Evolutionary conservation across 2,329 filamentous ascomycete species (phyloP), one percentile per base, ranked within the genome.

Genomic region (Aurifilum marmelostoma): DNA sequence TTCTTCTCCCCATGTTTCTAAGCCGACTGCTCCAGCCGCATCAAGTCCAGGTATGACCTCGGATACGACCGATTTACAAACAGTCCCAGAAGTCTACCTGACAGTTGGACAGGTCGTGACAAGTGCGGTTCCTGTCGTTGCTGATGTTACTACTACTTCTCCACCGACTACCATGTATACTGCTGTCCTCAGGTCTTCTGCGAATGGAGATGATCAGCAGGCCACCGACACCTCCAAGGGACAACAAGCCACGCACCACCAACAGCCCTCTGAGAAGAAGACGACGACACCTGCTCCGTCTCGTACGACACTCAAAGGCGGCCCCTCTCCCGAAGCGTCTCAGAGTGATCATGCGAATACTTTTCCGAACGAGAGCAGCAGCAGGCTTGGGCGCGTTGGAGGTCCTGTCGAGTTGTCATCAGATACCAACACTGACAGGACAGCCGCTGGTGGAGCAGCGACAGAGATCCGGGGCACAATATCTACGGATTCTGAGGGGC

Each of bases 371-470:
- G 52, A 29, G 27, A 56, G 52, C 24, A 18, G 34, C 34, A 56
- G 52, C 24, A 18, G 24, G 7, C 24, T 18, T 18, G 52, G 52
- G 27, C 27, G 24, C 24, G 3, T 56, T 8, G 52, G 50, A 6
- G 54, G 16, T n/a, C 32, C 56, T 4, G 43, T 39, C 37, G 9
- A 62, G 34, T n/a, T 9, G 2, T 66, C 41, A 65, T 43, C 27
- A 29, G 41, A 66, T 27, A 68, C 47, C 5, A 47, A 66, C 27
- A 29, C 67, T 0, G 1, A 52, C 1, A 27, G 39, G 6, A 68
- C 67, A 12, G 52, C 62, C 12, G 62, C 61, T 27, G 63, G 34
- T 34, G 34, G 34, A n/a, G n/a, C n/a, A n/a, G n/a, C n/a, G n/a
- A n/a, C n/a, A n/a, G n/a, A n/a, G n/a, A n/a, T n/a, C n/a, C n/a